Base-by-base conservation (phyloP, 2,329 filamentous ascomycete species). In the Cercospora zeina region DNA sequence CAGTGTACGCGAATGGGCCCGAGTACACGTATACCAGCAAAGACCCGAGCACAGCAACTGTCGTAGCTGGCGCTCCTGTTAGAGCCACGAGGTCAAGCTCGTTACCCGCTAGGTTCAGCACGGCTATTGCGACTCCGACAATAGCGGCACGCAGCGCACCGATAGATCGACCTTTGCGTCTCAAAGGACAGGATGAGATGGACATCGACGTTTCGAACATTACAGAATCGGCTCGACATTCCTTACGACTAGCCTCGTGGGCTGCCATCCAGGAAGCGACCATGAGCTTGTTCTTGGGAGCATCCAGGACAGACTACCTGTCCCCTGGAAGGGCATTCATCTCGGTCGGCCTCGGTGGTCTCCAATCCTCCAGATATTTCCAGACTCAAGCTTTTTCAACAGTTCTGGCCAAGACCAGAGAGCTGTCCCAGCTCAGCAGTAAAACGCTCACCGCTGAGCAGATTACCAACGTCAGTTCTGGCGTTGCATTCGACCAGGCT, bases 381-480 rank as follows among this genome's bases (percentile, higher is more conserved):
- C 21, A 34, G 4, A 61, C 47, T 2, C 36, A 56, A 24, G 39
- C 61, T 7, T 61, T 61, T 8, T 47, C 58, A 1, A 64, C 62
- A 1, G 39, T 42, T 4, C 54, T 64, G 2, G 31, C 31, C 27
- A 27, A 58, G n/a, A 61, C 54, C 2, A 10, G 33, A 3, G 58
- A 61, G 6, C 10, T 64, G 36, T 30, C n/a, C n/a, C 24, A 27
- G 30, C 13, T 13, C 27, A 56, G 33, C 14, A 27, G 0, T 19
- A 42, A 54, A 37, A 16, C 11, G 6, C 37, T 9, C n/a, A 36
- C 47, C 19, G 61, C 51, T 1, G 13, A 37, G 9, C 33, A 57
- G 16, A 24, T 63, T 6, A 61, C 54, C 0, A 50, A 61, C 33
- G 21, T 8, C 2, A 36, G 7, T 14, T 58, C 55, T 6, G 62